A percentile compares a stretch with the other conserved stretches of the same genome.
Evolutionary conservation across 2,329 filamentous ascomycete genomes (phyloP).

Genomic region (Pseudogymnoascus sp.): DNA sequence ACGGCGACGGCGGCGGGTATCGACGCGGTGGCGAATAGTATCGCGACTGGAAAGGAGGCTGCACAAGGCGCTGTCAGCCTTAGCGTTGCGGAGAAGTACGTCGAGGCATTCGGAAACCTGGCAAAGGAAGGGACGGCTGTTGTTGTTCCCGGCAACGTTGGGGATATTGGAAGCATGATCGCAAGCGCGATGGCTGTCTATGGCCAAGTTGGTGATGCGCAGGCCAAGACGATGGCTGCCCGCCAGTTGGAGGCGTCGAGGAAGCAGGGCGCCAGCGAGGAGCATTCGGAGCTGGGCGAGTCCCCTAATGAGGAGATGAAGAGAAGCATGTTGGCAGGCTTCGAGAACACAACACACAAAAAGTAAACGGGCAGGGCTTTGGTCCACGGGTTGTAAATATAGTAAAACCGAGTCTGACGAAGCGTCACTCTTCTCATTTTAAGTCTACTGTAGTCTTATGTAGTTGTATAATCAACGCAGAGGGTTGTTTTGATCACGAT

Average conservation of each 20-base stretch:
- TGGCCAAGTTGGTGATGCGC: conserved; percentile 79
- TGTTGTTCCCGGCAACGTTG: conserved; percentile 93
- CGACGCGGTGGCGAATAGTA: conserved; percentile 71
- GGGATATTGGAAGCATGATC: conserved; percentile 95
- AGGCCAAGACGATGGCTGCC: conserved; percentile 59
- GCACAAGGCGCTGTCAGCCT: conserved; percentile 81
- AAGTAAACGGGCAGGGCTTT: conserved; percentile 16
- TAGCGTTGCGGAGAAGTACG: conserved; percentile 93
- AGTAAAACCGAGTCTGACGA: neutral
- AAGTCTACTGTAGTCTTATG: conserved; percentile 9
- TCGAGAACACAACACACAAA: conserved; percentile 33
- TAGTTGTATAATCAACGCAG: neutral
- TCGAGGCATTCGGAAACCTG: conserved; percentile 85
- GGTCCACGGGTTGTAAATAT: neutral
- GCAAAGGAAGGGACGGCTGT: conserved; percentile 94
- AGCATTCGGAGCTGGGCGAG: conserved; percentile 20
- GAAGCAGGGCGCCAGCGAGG: conserved; percentile 24
- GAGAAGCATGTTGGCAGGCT: conserved; percentile 40
- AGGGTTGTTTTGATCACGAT: too few species aligned
- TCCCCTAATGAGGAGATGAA: conserved; percentile 35
- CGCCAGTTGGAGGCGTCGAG: conserved; percentile 38
- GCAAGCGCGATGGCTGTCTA: conserved; percentile 93
- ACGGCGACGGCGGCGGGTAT: conserved; percentile 81
- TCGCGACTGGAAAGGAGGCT: conserved; percentile 62
- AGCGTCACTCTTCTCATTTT: conserved; percentile 7